Conservation (phyloP, 768 basidiomycete genomes). For the Amyloporia xantha region DNA sequence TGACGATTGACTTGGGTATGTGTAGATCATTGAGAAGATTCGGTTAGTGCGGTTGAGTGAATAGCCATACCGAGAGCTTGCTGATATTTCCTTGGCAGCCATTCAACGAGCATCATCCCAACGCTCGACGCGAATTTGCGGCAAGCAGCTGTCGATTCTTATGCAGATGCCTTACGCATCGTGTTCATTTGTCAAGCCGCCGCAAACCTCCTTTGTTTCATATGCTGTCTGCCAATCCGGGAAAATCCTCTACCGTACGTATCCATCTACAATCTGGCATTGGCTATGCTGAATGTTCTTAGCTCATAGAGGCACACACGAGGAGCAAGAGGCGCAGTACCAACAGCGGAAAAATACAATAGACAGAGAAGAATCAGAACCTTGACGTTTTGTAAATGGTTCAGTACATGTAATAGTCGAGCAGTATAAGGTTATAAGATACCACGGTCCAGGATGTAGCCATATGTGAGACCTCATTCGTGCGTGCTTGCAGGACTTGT, state of each 20-base stretch:
- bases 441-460: conserved; percentile 1
- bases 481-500: background rate
- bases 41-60: conserved; percentile 34
- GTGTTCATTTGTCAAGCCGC: conserved; percentile 79
- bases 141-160: conserved; percentile 66
- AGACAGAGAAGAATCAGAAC: conserved; percentile 8
- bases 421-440: conserved; percentile 6
- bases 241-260: conserved; percentile 57
- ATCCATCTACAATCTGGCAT: background rate
- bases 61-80: too few species aligned
- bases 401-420: conserved; percentile 6
- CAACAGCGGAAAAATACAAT: conserved; percentile 31
- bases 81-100: too few species aligned
- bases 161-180: conserved; percentile 70
- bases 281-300: background rate
- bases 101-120: conserved; percentile 68
- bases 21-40: conserved; percentile 67
- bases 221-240: conserved; percentile 69
- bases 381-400: conserved; percentile 3
- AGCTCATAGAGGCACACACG: conserved; percentile 45
- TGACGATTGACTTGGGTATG: too few species aligned
- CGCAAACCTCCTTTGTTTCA: conserved; percentile 57
- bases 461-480: background rate
- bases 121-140: conserved; percentile 47
- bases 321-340: conserved; percentile 55